Conservation (phyloP, 2,329 filamentous ascomycete species). For the Chrysoporthe deuterocubensis region DNA sequence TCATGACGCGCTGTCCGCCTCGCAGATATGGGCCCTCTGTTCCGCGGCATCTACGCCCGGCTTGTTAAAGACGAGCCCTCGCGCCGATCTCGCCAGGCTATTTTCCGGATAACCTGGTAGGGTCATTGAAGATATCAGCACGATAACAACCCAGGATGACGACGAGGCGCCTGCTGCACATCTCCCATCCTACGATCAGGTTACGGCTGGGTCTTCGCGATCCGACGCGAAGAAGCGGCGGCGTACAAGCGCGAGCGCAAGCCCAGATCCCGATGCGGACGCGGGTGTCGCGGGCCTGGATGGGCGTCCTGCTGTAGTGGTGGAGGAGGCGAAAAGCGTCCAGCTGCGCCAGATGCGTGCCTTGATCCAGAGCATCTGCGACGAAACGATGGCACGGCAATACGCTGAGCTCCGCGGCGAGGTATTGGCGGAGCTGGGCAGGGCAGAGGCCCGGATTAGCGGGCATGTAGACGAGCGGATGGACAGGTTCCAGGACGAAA, state of each 20-base stretch:
- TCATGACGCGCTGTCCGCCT: not conserved
- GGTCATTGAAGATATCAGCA: no score
- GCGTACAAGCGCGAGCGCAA: not conserved
- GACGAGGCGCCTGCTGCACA: not conserved
- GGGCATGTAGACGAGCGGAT: not conserved
- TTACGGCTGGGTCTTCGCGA: not conserved
- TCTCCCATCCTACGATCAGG: slow-evolving; percentile 13
- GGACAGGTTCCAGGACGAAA: not conserved
- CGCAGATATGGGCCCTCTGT: not conserved
- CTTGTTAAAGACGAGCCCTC: no score
- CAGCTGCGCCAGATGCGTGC: slow-evolving; percentile 5
- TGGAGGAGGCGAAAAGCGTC: not conserved
- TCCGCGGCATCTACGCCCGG: not conserved
- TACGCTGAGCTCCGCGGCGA: slow-evolving; percentile 3
- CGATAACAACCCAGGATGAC: not conserved
- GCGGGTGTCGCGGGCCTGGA: no score
- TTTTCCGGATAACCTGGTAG: no score
- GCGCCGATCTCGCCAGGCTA: no score
- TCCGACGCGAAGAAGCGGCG: not conserved
- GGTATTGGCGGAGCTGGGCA: slow-evolving; percentile 4
- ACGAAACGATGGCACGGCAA: not conserved
- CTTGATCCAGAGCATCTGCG: not conserved
- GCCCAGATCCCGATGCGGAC: not conserved
- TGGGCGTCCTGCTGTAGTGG: no score
- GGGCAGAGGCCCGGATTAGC: slow-evolving; percentile 3